Base-by-base conservation (phyloP, 164 flowering plant genomes). In the Echeveria elegans region DNA sequence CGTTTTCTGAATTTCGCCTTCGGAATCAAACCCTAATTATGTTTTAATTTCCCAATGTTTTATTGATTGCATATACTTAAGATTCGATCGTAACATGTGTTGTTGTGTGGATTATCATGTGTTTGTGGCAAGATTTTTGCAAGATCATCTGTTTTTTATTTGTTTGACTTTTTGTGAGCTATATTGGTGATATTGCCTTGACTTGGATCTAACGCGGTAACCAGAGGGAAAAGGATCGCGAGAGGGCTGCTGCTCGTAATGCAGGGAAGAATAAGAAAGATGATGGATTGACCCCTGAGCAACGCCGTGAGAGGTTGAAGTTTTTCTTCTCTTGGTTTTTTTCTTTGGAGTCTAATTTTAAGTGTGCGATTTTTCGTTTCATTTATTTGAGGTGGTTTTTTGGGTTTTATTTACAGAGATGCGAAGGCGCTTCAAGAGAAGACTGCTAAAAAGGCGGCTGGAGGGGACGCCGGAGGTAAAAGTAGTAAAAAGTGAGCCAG, bases 391-490 rank as follows among this genome's bases (percentile, higher is more conserved):
- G 30, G 9, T 4, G 30, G 43, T 47, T 66, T 9, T 52, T 37
- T 50, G 18, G 23, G 19, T 21, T 68, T 71, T 15, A 23, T 30
- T 14, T 73, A 62, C 70, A 87, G 96, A 79, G 96, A 89, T 75
- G 96, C 85, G 0, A 89, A 89, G 66, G 96, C 96, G 2, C 90
- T 89, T 61, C 93, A 89, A 61, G 96, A 89, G 66, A 89, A 89
- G 77, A 4, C 70, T 7, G 91, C 96, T 6, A 89, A 86, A 81
- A 89, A 89, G 77, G 91, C 91, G 18, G 86, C 82, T 30, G 74
- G 80, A 45, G 80, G 72, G 15, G 77, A 80, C 40, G 74, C 82
- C 7, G 82, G 81, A 73, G 81, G 74, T 47, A 78, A 77, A 66
- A 67, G 71, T 66, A 70, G 11, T 68, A 86, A 80, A 72, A 81